phyloP scores from a whole-genome alignment of 2,329 filamentous ascomycete species.

The Herpotrichia juniperi region DNA sequence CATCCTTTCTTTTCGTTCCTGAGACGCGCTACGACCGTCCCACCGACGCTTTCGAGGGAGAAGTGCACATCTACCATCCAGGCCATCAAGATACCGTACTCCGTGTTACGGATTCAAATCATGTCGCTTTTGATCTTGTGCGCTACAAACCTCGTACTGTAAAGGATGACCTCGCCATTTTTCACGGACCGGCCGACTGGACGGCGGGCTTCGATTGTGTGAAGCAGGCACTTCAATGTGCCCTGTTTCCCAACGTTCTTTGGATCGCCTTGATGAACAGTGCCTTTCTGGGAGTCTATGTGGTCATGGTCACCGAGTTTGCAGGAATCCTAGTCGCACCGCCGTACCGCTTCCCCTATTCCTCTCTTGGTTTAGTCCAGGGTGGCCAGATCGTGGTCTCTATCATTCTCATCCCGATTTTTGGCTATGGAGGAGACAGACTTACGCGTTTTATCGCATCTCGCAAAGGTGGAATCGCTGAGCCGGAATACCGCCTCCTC shows the following conservation, averaged over 20 bases:
- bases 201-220: constrained; percentile 29
- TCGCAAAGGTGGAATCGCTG: constrained; percentile 42
- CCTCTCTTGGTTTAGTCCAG: constrained; percentile 22
- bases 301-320: constrained; percentile 29
- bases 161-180: constrained; percentile 48
- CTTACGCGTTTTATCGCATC: constrained; percentile 43
- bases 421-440: constrained; percentile 32
- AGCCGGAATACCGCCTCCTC: constrained; percentile 49
- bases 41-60: constrained; percentile 42
- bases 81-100: no score
- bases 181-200: constrained; percentile 50
- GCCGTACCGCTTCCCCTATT: constrained; percentile 25
- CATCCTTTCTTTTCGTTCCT: constrained; percentile 47
- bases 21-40: constrained; percentile 52
- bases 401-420: constrained; percentile 31
- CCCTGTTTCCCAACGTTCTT: constrained; percentile 28
- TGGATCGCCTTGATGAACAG: constrained; percentile 29
- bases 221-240: no score
- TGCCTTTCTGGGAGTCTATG: constrained; percentile 19
- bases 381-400: constrained; percentile 39
- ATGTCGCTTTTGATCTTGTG: constrained; percentile 41
- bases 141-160: constrained; percentile 47
- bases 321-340: constrained; percentile 19
- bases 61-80: no score
- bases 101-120: constrained; percentile 18